These are phyloP conservation scores for Tothia fuscella DNA, from an alignment of 2,329 filamentous ascomycete species.

Conservation along the genomic window DNA sequence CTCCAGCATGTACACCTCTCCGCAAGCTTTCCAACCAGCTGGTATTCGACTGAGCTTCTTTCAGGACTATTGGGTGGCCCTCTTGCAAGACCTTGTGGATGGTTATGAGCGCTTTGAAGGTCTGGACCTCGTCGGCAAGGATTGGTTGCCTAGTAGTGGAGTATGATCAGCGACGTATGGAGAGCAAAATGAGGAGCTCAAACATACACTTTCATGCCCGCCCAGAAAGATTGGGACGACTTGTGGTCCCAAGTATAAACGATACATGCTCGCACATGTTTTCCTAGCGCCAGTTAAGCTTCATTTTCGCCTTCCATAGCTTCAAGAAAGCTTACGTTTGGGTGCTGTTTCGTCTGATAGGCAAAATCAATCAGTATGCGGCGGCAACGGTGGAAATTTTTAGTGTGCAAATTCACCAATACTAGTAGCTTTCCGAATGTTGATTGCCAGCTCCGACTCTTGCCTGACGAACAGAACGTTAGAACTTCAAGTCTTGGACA, in stretches of 20 bases:
- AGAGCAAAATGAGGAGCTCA: neutral
- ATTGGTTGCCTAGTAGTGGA: constrained; percentile 68
- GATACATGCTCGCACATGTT: constrained; percentile 96
- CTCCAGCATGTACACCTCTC: constrained; percentile 61
- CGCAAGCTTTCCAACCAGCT: constrained; percentile 89
- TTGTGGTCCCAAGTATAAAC: constrained; percentile 99
- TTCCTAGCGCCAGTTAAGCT: constrained; percentile 40
- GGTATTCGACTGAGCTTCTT: constrained; percentile 78
- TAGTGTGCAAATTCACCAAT: no score
- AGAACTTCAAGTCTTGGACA: constrained; percentile 1
- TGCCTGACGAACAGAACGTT: constrained; percentile 29
- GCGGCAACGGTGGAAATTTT: no score
- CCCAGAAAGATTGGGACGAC: constrained; percentile 89
- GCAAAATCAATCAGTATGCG: no score
- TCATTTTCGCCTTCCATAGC: constrained; percentile 8
- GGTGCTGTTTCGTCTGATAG: constrained; percentile 50
- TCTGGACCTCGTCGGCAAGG: constrained; percentile 94
- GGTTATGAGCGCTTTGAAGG: constrained; percentile 95
- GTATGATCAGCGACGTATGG: neutral
- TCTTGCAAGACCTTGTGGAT: constrained; percentile 97
- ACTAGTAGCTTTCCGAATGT: constrained; percentile 56
- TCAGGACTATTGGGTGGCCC: constrained; percentile 76
- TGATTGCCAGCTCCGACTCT: constrained; percentile 52
- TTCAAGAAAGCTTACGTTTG: constrained; percentile 40
- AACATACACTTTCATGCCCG: constrained; percentile 89